Evolutionary conservation across 495 filamentous ascomycete genomes (phyloP).

Genomic region (Podospora pseudocomata): DNA sequence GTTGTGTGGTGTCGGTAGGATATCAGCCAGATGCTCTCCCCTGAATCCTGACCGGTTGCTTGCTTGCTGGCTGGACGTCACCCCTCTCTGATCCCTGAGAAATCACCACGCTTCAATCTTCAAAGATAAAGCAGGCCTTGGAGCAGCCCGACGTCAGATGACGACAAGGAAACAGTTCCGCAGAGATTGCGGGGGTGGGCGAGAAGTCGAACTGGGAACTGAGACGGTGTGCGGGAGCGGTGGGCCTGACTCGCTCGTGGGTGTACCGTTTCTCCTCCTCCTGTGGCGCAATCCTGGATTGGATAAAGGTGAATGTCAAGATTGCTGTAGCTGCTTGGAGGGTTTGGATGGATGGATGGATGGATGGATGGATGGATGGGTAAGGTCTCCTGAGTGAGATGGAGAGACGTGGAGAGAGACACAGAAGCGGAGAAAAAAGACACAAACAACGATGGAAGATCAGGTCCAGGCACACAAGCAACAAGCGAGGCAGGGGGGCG

Average conservation of each 20-base stretch:
- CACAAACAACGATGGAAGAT: conserved; percentile 13
- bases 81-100: not conserved
- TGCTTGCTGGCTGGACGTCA: not conserved
- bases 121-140: not conserved
- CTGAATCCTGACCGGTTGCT: not conserved
- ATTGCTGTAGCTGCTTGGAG: not conserved
- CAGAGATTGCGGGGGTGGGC: not conserved
- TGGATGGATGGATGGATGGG: not conserved
- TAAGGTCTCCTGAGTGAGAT: not conserved
- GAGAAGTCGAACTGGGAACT: not conserved
- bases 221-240: not conserved
- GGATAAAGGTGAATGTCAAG: not conserved
- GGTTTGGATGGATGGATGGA: not conserved
- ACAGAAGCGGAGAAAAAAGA: conserved; percentile 26
- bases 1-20: conserved; percentile 8
- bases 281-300: not conserved
- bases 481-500: conserved; percentile 13
- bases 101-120: not conserved
- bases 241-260: not conserved
- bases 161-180: not conserved
- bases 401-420: conserved; percentile 10
- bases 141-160: not conserved
- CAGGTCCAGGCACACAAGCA: conserved; percentile 9
- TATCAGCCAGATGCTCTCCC: not conserved
- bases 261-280: not conserved